Percentiles rank a stretch among this genome's conserved stretches.
These are phyloP conservation scores for Nematocida ausubeli DNA, from an alignment of 371 early-diverging fungal genomes.

Conservation along the genomic window DNA sequence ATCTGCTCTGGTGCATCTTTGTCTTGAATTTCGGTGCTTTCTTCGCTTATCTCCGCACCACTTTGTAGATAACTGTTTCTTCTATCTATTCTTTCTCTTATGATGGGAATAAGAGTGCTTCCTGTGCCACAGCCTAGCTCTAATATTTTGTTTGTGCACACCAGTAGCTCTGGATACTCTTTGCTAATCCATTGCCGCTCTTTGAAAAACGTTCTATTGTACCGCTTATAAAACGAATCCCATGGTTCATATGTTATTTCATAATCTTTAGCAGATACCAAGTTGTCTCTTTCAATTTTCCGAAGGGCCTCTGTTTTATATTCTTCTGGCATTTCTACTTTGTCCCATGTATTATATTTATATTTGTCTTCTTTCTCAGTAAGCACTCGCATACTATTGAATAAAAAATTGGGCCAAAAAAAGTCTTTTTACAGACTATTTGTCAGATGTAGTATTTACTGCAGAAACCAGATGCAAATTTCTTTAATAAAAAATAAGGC, in stretches of 20 bases:
- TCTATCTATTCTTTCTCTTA: not conserved
- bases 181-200: slow-evolving; percentile 57
- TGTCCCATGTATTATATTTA: slow-evolving; percentile 59
- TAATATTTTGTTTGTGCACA: slow-evolving; percentile 23
- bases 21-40: not conserved
- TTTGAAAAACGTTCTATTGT: slow-evolving; percentile 52
- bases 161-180: slow-evolving; percentile 47
- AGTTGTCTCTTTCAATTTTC: slow-evolving; percentile 56
- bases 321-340: slow-evolving; percentile 41
- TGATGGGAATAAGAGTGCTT: slow-evolving; percentile 51
- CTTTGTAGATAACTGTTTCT: slow-evolving; percentile 13
- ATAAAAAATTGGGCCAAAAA: not conserved
- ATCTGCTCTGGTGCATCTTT: not conserved
- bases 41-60: not conserved
- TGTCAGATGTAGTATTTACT: too few species aligned
- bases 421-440: too few species aligned
- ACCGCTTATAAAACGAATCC: slow-evolving; percentile 60
- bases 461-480: too few species aligned
- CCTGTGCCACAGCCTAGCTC: slow-evolving; percentile 63
- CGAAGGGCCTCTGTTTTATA: not conserved
- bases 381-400: not conserved
- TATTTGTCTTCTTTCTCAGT: slow-evolving; percentile 53
- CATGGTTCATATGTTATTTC: slow-evolving; percentile 44
- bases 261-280: not conserved
- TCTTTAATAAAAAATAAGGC: too few species aligned